Base-by-base conservation (phyloP, 495 filamentous ascomycete species). In the Hyaloscypha finlandica region DNA sequence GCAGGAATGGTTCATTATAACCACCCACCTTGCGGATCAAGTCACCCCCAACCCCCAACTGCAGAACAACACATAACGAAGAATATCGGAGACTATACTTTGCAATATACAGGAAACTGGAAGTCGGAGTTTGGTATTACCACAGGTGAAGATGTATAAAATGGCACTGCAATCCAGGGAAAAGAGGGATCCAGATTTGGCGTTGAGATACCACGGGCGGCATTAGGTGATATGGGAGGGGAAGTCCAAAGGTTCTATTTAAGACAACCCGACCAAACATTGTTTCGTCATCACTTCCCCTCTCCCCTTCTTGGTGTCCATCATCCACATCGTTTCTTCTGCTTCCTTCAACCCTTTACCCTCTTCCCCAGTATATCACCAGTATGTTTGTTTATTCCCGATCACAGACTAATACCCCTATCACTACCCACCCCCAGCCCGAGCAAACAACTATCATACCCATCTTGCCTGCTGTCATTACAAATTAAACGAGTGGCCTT, bases 381-480 rank as follows among this genome's bases (percentile, higher is more conserved):
- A 3, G 8, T 12, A 37, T 37, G 35, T 37, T 37, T 12, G 8
- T 8, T 37, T 12, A 37, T 37, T 12, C 35, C 35, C 6, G 3
- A 37, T 25, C 25, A 37, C 35, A 48, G 16, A 48, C 11, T 48
- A 12, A 48, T 48, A 25, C 25, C 25, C 16, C 42, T 6, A 48
- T 48, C 42, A 48, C 42, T 48, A 6, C 20, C 53, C 6, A 56
- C 22, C 22, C 20, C 20, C 53, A 22, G 9, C 20, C 53, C 53
- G 8, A 56, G 30, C 30, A 56, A 56, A 6, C 53, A 56, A n/a
- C 53, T 56, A 30, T 56, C 53, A 56, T 56, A 29, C 20, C 20
- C 20, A 25, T 56, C 53, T n/a, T 56, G 4, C n/a, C 53, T 11
- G 30, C 19, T 25, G 3, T 25, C 30, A 56, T 56, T 32, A 29